Evolutionary conservation across 176 grass and related monocot species (phyloP), one percentile per base, ranked within the genome.

Genomic region (Eleusine indica): DNA sequence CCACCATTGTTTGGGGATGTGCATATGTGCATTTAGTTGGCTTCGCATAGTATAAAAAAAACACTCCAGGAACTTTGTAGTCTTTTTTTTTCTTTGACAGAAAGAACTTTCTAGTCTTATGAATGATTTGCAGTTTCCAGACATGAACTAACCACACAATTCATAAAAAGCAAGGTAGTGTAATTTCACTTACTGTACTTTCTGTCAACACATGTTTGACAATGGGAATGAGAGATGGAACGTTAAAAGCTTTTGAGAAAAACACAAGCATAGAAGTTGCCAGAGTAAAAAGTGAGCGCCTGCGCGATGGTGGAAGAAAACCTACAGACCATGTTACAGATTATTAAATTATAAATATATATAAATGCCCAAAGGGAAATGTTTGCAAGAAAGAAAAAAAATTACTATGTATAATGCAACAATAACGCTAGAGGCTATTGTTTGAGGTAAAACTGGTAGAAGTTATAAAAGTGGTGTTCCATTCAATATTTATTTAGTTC

Each of bases 261-360:
- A 98, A 98, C 37, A 98, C 87, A 46, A 94, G 79, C 96, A 98
- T 98, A 28, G 91, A 89, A 70, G 93, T 98, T 78, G 96, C 93
- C 89, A 92, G 69, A 43, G 96, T 95, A 79, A 98, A 95, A 82
- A 98, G 80, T 67, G 96, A 98, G 46, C 93, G 93, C 68, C 89
- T 73, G 42, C 93, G 91, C 68, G 91, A 90, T 47, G 96, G 91
- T 54, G 89, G 77, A 30, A 98, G 66, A 47, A 86, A 76, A 87
- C 93, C 96, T 98, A 57, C 76, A 91, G 66, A 77, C 51, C 38
- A 80, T 86, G 75, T 68, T 70, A 56, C 30, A 68, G 15, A 68
- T 70, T 2, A 10, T 70, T 2, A 10, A 35, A 52, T 76, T 70
- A 44, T 67, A 37, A 74, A 56, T 77, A 77, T 22, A 62, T 37